Evolutionary conservation across 2,329 filamentous ascomycete species (phyloP), one percentile per base, ranked within the genome.

Genomic region (Byssochlamys sp.): DNA sequence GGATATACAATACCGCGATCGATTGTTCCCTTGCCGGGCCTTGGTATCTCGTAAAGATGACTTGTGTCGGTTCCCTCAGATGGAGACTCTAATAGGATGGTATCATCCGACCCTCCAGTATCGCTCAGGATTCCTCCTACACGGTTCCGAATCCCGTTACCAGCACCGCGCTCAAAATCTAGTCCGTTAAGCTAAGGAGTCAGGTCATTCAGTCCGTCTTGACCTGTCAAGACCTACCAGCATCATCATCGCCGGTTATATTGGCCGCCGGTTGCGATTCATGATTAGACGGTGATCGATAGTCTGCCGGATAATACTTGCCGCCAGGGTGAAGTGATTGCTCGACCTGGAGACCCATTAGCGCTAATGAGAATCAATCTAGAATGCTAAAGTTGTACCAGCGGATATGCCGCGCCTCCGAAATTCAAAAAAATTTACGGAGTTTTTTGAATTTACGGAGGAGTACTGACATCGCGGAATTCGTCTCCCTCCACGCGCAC

Each of bases 401-500:
- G 69, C 65, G 63, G 63, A 65, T 65, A 63, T 68, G 67, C 64
- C 67, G 65, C 68, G 62, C 67, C 66, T 66, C 65, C 65, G 66
- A 69, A 67, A 67, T 28, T 65, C 60, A 58, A 54, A 68, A 68
- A 66, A 19, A 19, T 19, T 19, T 19, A 19, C 19, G 19, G 19
- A 19, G 19, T 19, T 19, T 19, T 19, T 19, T 19, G 19, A 19
- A 61, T 63, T 73, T 67, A 75, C 68, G 71, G 70, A 70, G 69
- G 71, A 68, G 67, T 72, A 76, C 73, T 75, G 71, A 76, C 74
- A 74, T 75, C 71, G 66, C 71, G 72, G 64, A 76, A 75, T 64
- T 75, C 82, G 68, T 90, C 86, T 48, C 86, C 88, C 62, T 89
- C 80, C 39, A 94, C 84, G 53, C 81, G 81, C 12, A 91, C 84